phyloP scores from a whole-genome alignment of 495 filamentous ascomycete genomes.

The Neurospora terricola region DNA sequence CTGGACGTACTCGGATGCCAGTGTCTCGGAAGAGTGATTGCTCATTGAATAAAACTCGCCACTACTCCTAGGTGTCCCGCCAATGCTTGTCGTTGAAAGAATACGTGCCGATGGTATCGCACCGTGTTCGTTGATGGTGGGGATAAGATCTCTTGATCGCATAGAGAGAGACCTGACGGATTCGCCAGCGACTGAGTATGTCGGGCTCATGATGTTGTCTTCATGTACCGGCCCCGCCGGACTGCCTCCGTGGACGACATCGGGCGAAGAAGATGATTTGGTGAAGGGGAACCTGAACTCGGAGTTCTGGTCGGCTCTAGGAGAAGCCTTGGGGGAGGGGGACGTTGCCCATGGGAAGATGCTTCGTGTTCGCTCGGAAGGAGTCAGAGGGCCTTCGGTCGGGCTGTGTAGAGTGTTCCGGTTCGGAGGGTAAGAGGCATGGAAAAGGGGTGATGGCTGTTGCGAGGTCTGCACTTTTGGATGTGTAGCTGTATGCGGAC shows the following conservation, averaged over 20 bases:
- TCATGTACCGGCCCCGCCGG: slow-evolving; percentile 4
- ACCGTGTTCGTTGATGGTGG: slow-evolving; percentile 43
- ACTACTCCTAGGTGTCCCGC: slow-evolving; percentile 71
- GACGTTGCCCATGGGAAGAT: slow-evolving; percentile 5
- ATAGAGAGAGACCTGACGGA: slow-evolving; percentile 20
- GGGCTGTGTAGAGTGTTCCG: slow-evolving; percentile 25
- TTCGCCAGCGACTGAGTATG: slow-evolving; percentile 20
- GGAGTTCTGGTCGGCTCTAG: slow-evolving; percentile 36
- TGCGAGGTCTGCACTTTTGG: slow-evolving; percentile 25
- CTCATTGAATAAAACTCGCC: slow-evolving; percentile 90
- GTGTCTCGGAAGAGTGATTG: slow-evolving; percentile 86
- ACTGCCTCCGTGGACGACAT: slow-evolving; percentile 10
- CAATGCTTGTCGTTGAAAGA: slow-evolving; percentile 60
- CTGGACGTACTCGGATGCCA: slow-evolving; percentile 80
- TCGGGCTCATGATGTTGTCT: slow-evolving; percentile 26
- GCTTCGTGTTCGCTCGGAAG: slow-evolving; percentile 31
- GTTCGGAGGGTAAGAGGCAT: slow-evolving; percentile 38
- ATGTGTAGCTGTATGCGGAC: slow-evolving; percentile 26
- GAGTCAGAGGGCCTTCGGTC: slow-evolving; percentile 25
- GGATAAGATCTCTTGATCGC: slow-evolving; percentile 29
- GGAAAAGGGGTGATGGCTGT: slow-evolving; percentile 34
- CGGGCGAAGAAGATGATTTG: slow-evolving; percentile 31
- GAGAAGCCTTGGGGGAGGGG: slow-evolving; percentile 5
- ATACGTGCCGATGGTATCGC: slow-evolving; percentile 55
- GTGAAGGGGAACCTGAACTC: slow-evolving; percentile 62